Conservation (phyloP, 1,284 basidiomycete species). For the Hemileia vastatrix region DNA sequence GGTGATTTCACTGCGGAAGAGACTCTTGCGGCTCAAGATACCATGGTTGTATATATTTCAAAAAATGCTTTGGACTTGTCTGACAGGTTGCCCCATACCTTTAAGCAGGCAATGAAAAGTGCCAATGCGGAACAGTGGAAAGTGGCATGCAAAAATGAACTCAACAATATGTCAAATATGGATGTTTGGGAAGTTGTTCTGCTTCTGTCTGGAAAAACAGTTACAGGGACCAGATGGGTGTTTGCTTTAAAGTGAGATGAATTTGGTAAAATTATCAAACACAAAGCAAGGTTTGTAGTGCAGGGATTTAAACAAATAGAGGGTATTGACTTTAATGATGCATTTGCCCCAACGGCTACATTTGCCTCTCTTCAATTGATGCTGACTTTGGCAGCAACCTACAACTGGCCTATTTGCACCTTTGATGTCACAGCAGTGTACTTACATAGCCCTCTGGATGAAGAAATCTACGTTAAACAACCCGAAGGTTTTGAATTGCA, state of each 20-base stretch:
- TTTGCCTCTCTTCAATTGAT: not conserved
- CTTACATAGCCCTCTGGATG: too few species aligned
- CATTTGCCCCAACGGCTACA: not conserved
- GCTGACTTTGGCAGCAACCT: too few species aligned
- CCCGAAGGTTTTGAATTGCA: too few species aligned
- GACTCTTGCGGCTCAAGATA: too few species aligned
- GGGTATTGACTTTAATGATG: constrained; percentile 1
- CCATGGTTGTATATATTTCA: too few species aligned
- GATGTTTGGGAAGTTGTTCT: not conserved
- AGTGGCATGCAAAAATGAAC: constrained; percentile 6
- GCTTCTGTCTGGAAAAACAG: not conserved
- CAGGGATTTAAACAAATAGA: constrained; percentile 11
- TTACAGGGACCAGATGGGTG: not conserved
- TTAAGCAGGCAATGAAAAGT: not conserved
- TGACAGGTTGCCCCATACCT: not conserved
- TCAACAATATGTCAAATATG: not conserved
- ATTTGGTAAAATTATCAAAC: not conserved
- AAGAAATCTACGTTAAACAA: too few species aligned
- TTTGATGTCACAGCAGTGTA: too few species aligned
- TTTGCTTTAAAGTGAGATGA: constrained; percentile 5
- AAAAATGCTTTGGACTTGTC: too few species aligned
- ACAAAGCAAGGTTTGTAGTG: constrained; percentile 4
- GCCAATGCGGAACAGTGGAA: not conserved
- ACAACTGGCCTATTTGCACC: too few species aligned
- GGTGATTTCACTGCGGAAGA: too few species aligned